Percentiles rank a stretch among this genome's conserved stretches.
Evolutionary conservation across 805 yeast genomes (phyloP).

Genomic region (Teunomyces pallodes): DNA sequence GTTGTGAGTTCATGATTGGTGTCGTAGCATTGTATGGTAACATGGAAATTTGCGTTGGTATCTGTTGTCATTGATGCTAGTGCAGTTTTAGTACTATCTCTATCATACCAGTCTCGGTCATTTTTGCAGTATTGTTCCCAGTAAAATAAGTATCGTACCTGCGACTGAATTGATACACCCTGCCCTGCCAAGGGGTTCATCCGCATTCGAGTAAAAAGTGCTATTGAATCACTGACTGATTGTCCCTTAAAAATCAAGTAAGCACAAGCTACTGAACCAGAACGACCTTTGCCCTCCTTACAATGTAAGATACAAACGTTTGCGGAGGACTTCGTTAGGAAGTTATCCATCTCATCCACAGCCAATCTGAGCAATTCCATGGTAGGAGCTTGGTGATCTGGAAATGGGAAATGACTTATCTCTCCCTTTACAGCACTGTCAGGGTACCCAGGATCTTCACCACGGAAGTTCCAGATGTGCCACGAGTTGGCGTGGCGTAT

Average conservation of each 20-base stretch:
- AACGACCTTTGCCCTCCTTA: slow-evolving; percentile 88
- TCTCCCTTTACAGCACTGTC: slow-evolving; percentile 34
- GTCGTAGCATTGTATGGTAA: background rate
- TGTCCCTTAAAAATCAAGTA: slow-evolving; percentile 37
- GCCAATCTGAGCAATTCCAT: slow-evolving; percentile 47
- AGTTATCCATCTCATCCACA: slow-evolving; percentile 45
- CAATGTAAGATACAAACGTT: slow-evolving; percentile 78
- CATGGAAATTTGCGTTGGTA: background rate
- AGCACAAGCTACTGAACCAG: slow-evolving; percentile 75
- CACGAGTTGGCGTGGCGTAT: slow-evolving; percentile 53
- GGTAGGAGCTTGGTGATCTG: slow-evolving; percentile 79
- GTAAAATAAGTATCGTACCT: slow-evolving; percentile 64
- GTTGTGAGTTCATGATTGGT: background rate
- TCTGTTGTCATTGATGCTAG: background rate
- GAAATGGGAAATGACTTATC: slow-evolving; percentile 53
- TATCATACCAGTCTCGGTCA: background rate
- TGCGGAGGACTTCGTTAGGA: slow-evolving; percentile 26
- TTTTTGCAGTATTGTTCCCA: slow-evolving; percentile 23
- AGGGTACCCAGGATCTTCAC: slow-evolving; percentile 46
- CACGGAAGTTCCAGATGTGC: slow-evolving; percentile 71
- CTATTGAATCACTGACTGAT: slow-evolving; percentile 46
- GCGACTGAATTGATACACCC: slow-evolving; percentile 75
- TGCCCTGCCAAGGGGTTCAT: slow-evolving; percentile 53
- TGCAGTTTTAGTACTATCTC: background rate
- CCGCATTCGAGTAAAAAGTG: slow-evolving; percentile 53